These are phyloP conservation scores for Artemisia annua DNA, from an alignment of 129 eudicot genomes.

Conservation along the genomic window DNA sequence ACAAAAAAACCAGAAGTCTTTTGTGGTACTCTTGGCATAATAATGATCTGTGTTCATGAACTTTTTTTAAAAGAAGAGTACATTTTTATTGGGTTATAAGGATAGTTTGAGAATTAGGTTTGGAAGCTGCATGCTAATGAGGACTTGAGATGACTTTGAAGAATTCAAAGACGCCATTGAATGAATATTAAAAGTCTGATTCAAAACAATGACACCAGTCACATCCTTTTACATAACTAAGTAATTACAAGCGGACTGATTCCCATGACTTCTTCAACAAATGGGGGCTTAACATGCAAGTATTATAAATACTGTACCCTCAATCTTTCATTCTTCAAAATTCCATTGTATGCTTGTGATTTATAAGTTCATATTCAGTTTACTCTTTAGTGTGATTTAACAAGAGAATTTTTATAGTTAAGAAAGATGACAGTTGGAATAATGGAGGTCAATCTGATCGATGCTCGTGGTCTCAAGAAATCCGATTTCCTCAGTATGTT, in stretches of 20 bases:
- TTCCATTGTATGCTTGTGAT: slow-evolving; percentile 9
- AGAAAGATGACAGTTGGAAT: slow-evolving; percentile 52
- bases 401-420: neutral
- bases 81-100: no score
- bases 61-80: no score
- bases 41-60: no score
- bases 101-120: no score
- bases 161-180: slow-evolving; percentile 15
- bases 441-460: slow-evolving; percentile 61
- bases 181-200: slow-evolving; percentile 8
- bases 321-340: slow-evolving; percentile 9
- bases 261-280: neutral
- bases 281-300: slow-evolving; percentile 14
- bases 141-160: slow-evolving; percentile 5
- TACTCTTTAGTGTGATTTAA: neutral
- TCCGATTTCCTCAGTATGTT: slow-evolving; percentile 54
- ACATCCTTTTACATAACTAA: no score
- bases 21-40: no score
- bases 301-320: slow-evolving; percentile 1
- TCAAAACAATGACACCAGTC: slow-evolving; percentile 23
- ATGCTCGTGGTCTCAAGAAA: slow-evolving; percentile 57
- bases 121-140: neutral
- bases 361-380: slow-evolving; percentile 13
- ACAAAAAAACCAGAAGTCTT: no score
- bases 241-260: slow-evolving; percentile 12